Evolutionary conservation across 192 early-diverging fungal genomes (phyloP).

Genomic region (Coemansia sp.): DNA sequence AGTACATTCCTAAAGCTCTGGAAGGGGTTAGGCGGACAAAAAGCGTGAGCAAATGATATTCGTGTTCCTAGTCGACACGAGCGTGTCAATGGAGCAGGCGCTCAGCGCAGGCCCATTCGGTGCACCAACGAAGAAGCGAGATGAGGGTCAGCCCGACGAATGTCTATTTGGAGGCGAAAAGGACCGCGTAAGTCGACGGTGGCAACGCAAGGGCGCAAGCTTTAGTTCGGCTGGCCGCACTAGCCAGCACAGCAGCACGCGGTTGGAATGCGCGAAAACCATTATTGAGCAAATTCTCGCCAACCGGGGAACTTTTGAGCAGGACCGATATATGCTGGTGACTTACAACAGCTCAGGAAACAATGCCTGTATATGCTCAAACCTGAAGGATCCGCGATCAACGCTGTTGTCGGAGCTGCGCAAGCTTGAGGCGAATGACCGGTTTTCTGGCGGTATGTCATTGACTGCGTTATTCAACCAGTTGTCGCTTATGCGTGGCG

Average conservation of each 20-base stretch:
- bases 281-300: conserved; percentile 76
- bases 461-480: conserved; percentile 72
- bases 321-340: conserved; percentile 79
- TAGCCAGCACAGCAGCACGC: conserved; percentile 31
- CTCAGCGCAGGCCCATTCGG: conserved; percentile 15
- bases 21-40: too few species aligned
- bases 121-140: conserved; percentile 7
- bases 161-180: conserved; percentile 42
- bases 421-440: conserved; percentile 64
- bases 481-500: conserved; percentile 66
- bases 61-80: conserved; percentile 82
- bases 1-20: not conserved
- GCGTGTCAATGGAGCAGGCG: conserved; percentile 78
- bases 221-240: not conserved
- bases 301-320: conserved; percentile 58
- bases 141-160: conserved; percentile 35
- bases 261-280: conserved; percentile 74
- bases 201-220: conserved; percentile 45
- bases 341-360: conserved; percentile 62
- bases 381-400: conserved; percentile 57
- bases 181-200: conserved; percentile 41
- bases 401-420: conserved; percentile 68
- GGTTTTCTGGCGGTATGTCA: conserved; percentile 69
- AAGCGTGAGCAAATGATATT: conserved; percentile 56
- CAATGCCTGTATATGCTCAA: conserved; percentile 43